phyloP scores from a whole-genome alignment of 73 alveolate species.

The Tetrahymena thermophila region DNA sequence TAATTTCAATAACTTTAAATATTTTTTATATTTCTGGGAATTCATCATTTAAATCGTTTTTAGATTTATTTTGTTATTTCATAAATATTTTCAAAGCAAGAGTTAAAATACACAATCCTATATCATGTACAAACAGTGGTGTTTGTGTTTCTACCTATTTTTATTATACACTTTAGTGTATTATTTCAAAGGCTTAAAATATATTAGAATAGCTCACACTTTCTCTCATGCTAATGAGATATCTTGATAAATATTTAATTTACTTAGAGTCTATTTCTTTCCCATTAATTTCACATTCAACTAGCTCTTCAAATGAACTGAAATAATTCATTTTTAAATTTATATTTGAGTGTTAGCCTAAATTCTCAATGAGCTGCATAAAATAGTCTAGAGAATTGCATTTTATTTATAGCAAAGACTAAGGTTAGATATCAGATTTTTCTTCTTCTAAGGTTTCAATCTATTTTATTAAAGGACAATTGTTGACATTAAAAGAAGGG shows the following conservation, averaged over 20 bases:
- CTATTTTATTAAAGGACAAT: not conserved
- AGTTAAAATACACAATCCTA: not conserved
- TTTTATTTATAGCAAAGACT: not conserved
- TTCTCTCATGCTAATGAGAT: not conserved
- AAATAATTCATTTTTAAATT: not conserved
- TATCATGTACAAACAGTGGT: not conserved
- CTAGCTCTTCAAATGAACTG: not conserved
- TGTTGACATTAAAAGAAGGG: not conserved
- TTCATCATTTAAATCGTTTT: not conserved
- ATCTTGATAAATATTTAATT: not conserved
- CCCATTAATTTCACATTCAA: not conserved
- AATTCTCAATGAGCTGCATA: not conserved
- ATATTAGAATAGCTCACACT: not conserved
- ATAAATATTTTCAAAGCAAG: not conserved
- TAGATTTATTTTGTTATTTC: not conserved
- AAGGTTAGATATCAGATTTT: not conserved
- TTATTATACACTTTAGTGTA: not conserved
- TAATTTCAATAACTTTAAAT: not conserved
- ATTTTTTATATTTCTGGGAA: not conserved
- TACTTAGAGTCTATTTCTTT: not conserved
- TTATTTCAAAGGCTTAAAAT: not conserved
- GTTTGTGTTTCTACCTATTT: not conserved
- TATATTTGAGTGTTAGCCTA: not conserved
- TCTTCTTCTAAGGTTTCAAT: not conserved
- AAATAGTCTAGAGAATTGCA: not conserved